These are phyloP conservation scores for Gossypium gossypioides DNA, from an alignment of 441 rosid genomes.

Conservation along the genomic window DNA sequence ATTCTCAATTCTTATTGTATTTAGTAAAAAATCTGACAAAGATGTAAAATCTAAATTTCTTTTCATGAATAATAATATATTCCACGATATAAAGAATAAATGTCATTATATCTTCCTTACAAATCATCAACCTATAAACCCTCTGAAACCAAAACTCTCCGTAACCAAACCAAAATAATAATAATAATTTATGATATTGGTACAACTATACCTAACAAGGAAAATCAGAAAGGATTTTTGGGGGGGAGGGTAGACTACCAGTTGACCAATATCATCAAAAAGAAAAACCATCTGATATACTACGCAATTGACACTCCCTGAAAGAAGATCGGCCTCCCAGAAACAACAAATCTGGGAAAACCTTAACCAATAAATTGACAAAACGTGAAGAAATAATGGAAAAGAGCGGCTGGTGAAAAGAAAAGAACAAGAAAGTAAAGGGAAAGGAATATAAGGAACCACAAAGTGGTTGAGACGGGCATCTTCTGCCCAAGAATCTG, in stretches of 20 bases:
- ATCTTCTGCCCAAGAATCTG: constrained; percentile 2
- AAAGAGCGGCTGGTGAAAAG: background rate
- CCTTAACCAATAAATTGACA: background rate
- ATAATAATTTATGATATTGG: background rate
- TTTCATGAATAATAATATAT: background rate
- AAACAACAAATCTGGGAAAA: background rate
- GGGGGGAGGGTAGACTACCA: background rate
- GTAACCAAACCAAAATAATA: background rate
- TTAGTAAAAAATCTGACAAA: background rate
- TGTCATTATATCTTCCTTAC: background rate
- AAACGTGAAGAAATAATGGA: background rate
- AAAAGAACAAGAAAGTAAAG: background rate
- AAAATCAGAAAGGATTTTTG: background rate
- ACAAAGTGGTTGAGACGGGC: background rate
- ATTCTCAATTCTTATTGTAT: background rate
- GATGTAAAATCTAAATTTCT: background rate
- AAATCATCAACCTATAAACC: background rate
- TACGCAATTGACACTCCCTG: background rate
- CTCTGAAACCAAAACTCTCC: background rate
- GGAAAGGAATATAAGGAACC: background rate
- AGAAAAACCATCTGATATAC: too few species aligned
- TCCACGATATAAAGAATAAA: constrained; percentile 5
- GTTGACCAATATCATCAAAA: background rate
- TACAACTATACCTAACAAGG: background rate
- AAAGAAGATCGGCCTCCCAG: background rate